Conservation (phyloP, 106 monocot genomes). For the Dactylorhiza incarnata region DNA sequence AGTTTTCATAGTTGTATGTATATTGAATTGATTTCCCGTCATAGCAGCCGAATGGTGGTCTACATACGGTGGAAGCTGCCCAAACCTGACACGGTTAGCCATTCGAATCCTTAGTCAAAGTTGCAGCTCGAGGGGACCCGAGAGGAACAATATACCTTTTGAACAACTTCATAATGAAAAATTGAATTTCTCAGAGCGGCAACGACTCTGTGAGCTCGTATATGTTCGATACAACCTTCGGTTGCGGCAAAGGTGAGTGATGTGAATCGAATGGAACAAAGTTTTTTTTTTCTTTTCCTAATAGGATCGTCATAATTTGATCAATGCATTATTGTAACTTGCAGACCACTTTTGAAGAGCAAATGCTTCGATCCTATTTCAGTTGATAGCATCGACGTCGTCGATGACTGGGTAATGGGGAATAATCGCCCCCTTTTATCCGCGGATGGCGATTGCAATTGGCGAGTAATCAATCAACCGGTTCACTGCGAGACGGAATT, state of each 20-base stretch:
- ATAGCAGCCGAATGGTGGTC: conserved; percentile 99
- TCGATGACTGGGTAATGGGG: conserved; percentile 75
- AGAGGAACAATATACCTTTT: conserved; percentile 49
- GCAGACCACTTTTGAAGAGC: conserved; percentile 44
- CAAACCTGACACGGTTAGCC: conserved; percentile 71
- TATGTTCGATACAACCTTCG: conserved; percentile 82
- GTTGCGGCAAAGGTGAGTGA: conserved; percentile 71
- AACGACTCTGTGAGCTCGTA: conserved; percentile 60
- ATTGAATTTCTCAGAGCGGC: conserved; percentile 75
- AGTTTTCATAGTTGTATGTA: not conserved
- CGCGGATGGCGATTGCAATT: conserved; percentile 36
- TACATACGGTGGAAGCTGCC: conserved; percentile 88
- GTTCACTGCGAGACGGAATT: conserved; percentile 12
- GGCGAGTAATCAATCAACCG: conserved; percentile 63
- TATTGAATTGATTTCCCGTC: not conserved
- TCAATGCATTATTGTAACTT: not conserved
- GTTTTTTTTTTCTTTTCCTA: no score
- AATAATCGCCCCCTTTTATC: conserved; percentile 29
- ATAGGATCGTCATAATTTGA: not conserved
- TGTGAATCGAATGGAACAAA: no score
- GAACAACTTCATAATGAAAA: conserved; percentile 70
- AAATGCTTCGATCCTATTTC: conserved; percentile 63
- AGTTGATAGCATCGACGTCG: conserved; percentile 32
- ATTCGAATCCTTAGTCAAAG: conserved; percentile 86
- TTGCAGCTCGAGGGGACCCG: conserved; percentile 72